Conservation (phyloP, 768 basidiomycete genomes). For the Suillus paluster region DNA sequence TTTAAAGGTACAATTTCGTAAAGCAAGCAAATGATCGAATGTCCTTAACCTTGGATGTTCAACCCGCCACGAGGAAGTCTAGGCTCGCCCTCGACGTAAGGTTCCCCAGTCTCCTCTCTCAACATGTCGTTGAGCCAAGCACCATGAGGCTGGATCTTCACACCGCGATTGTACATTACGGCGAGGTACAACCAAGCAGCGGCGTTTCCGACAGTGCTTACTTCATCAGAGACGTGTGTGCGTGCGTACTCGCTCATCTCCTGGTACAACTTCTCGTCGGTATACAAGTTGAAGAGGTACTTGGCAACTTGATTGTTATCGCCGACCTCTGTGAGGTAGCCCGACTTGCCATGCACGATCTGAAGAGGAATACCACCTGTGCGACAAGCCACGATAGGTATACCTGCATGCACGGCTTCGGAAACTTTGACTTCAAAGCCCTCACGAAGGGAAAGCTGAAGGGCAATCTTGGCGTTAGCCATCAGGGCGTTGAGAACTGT, state of each 20-base stretch:
- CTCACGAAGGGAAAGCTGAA: slow-evolving; percentile 92
- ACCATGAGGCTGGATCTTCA: slow-evolving; percentile 79
- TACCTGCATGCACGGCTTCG: slow-evolving; percentile 90
- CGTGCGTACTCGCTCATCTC: slow-evolving; percentile 68
- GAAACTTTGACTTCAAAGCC: slow-evolving; percentile 98
- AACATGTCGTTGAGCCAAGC: slow-evolving; percentile 86
- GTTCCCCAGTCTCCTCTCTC: slow-evolving; percentile 75
- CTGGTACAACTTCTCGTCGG: slow-evolving; percentile 69
- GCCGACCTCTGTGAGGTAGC: slow-evolving; percentile 79
- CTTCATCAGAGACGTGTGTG: slow-evolving; percentile 84
- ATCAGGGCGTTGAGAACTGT: slow-evolving; percentile 86
- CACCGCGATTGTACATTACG: slow-evolving; percentile 77
- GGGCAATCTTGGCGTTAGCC: slow-evolving; percentile 86
- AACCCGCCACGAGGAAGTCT: slow-evolving; percentile 67
- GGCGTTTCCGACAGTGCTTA: slow-evolving; percentile 82
- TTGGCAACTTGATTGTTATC: slow-evolving; percentile 78
- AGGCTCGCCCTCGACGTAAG: slow-evolving; percentile 69
- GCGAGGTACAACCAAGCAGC: slow-evolving; percentile 71
- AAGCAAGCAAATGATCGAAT: not conserved
- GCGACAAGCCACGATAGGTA: slow-evolving; percentile 80
- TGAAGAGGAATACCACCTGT: slow-evolving; percentile 97
- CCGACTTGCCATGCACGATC: slow-evolving; percentile 85
- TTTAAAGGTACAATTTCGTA: not conserved
- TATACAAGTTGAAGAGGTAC: slow-evolving; percentile 78
- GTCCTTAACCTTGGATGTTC: slow-evolving; percentile 56